These are phyloP conservation scores for Pilasporangium apinafurcum DNA, from an alignment of 352 stramenopile species.

Conservation along the genomic window DNA sequence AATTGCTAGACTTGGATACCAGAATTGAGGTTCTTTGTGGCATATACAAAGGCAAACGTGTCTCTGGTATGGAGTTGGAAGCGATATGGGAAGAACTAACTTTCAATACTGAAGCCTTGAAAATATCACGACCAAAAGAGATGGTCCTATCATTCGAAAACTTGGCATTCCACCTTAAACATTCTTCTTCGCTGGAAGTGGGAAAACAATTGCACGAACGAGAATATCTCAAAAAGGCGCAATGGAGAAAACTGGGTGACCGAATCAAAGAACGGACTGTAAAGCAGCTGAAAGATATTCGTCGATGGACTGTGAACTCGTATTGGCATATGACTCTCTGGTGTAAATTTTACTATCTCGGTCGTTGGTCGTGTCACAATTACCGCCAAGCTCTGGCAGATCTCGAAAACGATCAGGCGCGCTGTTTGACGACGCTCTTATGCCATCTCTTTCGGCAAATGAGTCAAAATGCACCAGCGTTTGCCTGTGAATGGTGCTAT, in stretches of 20 bases:
- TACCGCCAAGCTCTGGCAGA: not conserved
- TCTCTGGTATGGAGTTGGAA: not conserved
- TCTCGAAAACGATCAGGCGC: slow-evolving; percentile 3
- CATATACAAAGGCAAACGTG: not conserved
- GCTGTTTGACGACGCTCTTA: slow-evolving; percentile 5
- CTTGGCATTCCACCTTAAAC: too few species aligned
- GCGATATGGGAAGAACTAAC: not conserved
- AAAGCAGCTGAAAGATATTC: not conserved
- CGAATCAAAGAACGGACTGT: too few species aligned
- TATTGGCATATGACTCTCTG: slow-evolving; percentile 5
- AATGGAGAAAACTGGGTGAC: too few species aligned
- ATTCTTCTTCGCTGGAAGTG: too few species aligned
- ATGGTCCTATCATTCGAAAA: too few species aligned
- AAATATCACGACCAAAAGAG: too few species aligned
- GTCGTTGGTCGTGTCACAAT: not conserved
- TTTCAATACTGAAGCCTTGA: not conserved
- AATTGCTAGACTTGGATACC: not conserved
- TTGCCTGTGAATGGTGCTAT: slow-evolving; percentile 4
- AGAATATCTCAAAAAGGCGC: too few species aligned
- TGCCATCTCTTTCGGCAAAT: not conserved
- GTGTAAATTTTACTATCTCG: not conserved
- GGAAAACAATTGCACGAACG: too few species aligned
- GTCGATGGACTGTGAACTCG: not conserved
- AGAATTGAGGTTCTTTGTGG: not conserved
- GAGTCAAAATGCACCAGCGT: not conserved